Evolutionary conservation across 2,329 filamentous ascomycete species (phyloP).

Genomic region (Erysiphe neolycopersici): DNA sequence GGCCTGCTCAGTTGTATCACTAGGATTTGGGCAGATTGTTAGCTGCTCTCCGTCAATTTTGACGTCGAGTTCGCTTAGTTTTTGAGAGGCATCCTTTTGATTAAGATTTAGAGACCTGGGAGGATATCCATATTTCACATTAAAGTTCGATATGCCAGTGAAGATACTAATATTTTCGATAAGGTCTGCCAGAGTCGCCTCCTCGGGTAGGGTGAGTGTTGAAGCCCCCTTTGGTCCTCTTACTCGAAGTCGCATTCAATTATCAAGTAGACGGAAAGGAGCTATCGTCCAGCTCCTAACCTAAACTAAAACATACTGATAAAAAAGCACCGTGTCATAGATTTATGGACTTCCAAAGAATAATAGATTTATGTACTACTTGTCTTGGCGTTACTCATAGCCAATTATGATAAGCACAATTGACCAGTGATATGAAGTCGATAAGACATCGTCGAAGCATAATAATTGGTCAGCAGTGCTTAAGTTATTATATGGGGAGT

Average conservation of each 20-base stretch:
- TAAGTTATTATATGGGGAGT: too few relatives aligned
- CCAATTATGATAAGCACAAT: too few relatives aligned
- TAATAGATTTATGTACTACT: too few relatives aligned
- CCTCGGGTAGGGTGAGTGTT: slow-evolving; percentile 39
- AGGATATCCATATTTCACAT: slow-evolving; percentile 67
- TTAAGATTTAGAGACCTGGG: slow-evolving; percentile 40
- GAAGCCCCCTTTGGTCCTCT: slow-evolving; percentile 48
- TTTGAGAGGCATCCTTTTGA: slow-evolving; percentile 18
- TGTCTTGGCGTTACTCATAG: too few relatives aligned
- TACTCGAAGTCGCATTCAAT: slow-evolving; percentile 45
- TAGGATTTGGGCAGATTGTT: slow-evolving; percentile 19
- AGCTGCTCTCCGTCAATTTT: slow-evolving; percentile 42
- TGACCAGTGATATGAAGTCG: too few relatives aligned
- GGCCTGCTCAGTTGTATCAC: not conserved
- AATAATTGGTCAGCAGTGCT: too few relatives aligned
- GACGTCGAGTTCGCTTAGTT: slow-evolving; percentile 27
- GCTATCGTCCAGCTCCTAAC: not conserved
- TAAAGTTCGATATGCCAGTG: slow-evolving; percentile 38
- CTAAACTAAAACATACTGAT: not conserved
- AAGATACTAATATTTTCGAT: slow-evolving; percentile 31
- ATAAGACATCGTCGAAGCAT: too few relatives aligned
- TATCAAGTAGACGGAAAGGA: not conserved
- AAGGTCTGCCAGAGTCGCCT: slow-evolving; percentile 36
- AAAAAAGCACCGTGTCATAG: too few relatives aligned
- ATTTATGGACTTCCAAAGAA: too few relatives aligned